Conservation (phyloP, 805 yeast species). For the Sugiyamaella lignohabitans region DNA sequence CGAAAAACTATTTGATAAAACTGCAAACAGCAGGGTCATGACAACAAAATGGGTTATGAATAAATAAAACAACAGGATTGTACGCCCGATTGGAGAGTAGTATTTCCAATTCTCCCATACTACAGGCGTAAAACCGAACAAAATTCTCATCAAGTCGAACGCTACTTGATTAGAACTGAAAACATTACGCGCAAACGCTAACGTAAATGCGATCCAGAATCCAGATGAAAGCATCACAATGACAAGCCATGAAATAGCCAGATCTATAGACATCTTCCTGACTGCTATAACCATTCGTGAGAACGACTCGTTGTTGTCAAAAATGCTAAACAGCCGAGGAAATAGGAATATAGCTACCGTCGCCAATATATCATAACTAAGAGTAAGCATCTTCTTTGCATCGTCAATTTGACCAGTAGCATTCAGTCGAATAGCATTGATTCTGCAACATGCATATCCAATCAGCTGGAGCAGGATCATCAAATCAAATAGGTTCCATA, state of each 20-base stretch:
- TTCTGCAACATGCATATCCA: constrained; percentile 24
- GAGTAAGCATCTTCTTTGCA: constrained; percentile 2
- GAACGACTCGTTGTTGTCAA: constrained; percentile 48
- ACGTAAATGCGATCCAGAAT: constrained; percentile 48
- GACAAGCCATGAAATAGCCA: constrained; percentile 43
- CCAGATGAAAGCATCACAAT: constrained; percentile 48
- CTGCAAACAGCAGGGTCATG: constrained; percentile 50
- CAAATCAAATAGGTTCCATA: constrained; percentile 50
- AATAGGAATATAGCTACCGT: constrained; percentile 43
- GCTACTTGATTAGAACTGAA: constrained; percentile 40
- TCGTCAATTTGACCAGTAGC: constrained; percentile 3
- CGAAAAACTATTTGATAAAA: constrained; percentile 37
- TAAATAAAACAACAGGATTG: constrained; percentile 44
- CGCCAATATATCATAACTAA: constrained; percentile 31
- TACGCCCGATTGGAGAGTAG: constrained; percentile 42
- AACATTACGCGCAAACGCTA: constrained; percentile 40
- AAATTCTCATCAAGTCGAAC: constrained; percentile 45
- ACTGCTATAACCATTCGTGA: constrained; percentile 46
- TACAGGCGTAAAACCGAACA: constrained; percentile 55
- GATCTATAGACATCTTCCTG: constrained; percentile 45
- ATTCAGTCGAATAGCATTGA: constrained; percentile 11
- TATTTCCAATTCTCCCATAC: constrained; percentile 52
- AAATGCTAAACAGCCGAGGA: constrained; percentile 44
- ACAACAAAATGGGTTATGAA: constrained; percentile 50
- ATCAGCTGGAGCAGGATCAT: constrained; percentile 37